Base-by-base conservation (phyloP, 768 basidiomycete species). In the Lactarius indigo region DNA sequence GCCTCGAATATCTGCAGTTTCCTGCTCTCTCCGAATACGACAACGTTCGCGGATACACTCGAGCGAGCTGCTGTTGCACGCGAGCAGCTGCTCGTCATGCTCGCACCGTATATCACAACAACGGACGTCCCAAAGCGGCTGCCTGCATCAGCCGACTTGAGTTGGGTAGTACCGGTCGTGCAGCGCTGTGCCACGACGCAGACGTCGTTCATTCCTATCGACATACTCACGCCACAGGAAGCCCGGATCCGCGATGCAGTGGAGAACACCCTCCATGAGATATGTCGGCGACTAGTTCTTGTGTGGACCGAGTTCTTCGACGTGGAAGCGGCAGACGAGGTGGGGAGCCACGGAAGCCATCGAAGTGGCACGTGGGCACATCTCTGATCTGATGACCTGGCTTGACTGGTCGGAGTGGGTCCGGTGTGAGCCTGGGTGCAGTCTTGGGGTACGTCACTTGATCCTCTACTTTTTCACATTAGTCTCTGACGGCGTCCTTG, bases 1-100 rank as follows among this genome's bases (percentile, higher is more conserved):
- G 83, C n/a, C 72, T 85, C 13, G 79, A 83, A 62, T 65, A 78
- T 23, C 66, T 80, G 9, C 76, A n/a, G 72, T 18, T 72, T 80
- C 65, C 72, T 80, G 28, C 74, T 84, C 8, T 67, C 61, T 6
- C 50, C 68, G 3, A 74, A 77, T 55, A 58, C 65, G 42, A 44
- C 20, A 35, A 57, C 30, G 13, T 64, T 68, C 56, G 15, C 10
- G 2, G 44, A 71, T n/a, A 44, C 33, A 18, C 33, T 47, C 0
- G 63, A 50, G 31, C 63, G 64, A 55, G 69, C 69, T 1, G 26
- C 47, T 9, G 18, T 26, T 0, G 63, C 55, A 15, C 70, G 70
- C n/a, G 17, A 20, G 18, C 70, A 54, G 26, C 31, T 71, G n/a
- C 58, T 71, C 59, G 30, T 57, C 47, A 65, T 65, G 72, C 58